Evolutionary conservation across 495 filamentous ascomycete genomes (phyloP), one percentile per base, ranked within the genome.

Genomic region (Podospora anserina): DNA sequence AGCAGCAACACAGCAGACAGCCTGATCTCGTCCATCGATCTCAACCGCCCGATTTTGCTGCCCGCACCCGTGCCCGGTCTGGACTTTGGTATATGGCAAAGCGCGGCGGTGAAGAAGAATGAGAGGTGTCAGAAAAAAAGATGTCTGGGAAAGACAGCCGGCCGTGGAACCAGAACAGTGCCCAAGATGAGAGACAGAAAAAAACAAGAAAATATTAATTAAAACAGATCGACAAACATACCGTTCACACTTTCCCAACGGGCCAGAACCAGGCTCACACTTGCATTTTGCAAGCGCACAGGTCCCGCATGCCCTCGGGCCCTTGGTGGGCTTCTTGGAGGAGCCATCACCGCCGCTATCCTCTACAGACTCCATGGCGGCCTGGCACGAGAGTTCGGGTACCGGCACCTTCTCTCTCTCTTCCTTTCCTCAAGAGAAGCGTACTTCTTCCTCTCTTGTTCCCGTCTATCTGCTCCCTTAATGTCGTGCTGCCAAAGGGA

Each of bases 211-310:
- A 16, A 13, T 39, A 11, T 49, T 13, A 49, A 49, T 49, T 49
- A 49, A 49, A 49, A 13, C 13, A 16, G 39, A 49, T 49, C 39
- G 39, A 49, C 39, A 15, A 19, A 61, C 69, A 57, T 63, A 74
- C 72, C 72, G 63, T 27, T 74, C 72, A 63, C 72, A 74, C 49
- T 71, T 74, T 27, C 53, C 58, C 26, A 64, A 62, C 9, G 67
- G 61, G 9, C 23, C 63, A 1, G 70, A 70, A 23, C 72, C 72
- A 7, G 72, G 65, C 9, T 72, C 63, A 54, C 72, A 74, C 58
- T 70, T 67, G 49, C 69, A 70, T 66, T 74, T 74, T 9, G 72
- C 72, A 16, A 63, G 68, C 16, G 72, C 72, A 66, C 72, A 74
- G 4, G 72, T 74, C 2, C 67, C 65, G 59, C 72, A 74, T 18